Evolutionary conservation across 306 rosid species (phyloP).

Genomic region (Betula pendula): DNA sequence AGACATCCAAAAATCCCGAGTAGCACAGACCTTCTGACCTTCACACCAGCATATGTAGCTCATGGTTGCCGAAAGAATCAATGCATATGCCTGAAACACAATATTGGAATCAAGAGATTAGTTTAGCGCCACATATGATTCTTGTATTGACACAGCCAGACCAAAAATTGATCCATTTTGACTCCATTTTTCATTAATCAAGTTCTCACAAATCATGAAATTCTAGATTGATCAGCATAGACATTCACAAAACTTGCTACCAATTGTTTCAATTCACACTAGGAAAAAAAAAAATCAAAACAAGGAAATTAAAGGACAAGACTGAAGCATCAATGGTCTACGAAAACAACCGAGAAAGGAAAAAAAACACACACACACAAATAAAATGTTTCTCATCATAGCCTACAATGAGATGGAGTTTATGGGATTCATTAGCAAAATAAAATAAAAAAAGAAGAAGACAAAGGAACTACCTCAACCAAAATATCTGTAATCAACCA

Average conservation of each 20-base stretch:
- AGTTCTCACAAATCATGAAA: slow-evolving; percentile 4
- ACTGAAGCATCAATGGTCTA: background rate
- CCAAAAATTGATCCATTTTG: slow-evolving; percentile 14
- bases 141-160: background rate
- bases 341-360: background rate
- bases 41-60: slow-evolving; percentile 47
- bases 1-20: slow-evolving; percentile 41
- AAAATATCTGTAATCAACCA: slow-evolving; percentile 25
- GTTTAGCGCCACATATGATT: background rate
- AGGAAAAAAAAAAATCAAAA: background rate
- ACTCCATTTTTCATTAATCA: slow-evolving; percentile 6
- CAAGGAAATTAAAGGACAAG: background rate
- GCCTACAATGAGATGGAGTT: slow-evolving; percentile 1
- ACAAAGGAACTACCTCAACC: slow-evolving; percentile 23
- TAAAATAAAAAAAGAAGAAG: background rate
- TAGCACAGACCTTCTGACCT: slow-evolving; percentile 49
- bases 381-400: background rate
- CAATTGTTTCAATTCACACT: slow-evolving; percentile 12
- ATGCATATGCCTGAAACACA: slow-evolving; percentile 44
- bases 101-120: slow-evolving; percentile 25
- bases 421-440: background rate
- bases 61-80: slow-evolving; percentile 46
- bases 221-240: slow-evolving; percentile 21
- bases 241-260: slow-evolving; percentile 1
- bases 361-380: too few species aligned